A percentile compares a stretch with the other conserved stretches of the same genome.
phyloP scores from a whole-genome alignment of 768 basidiomycete genomes.

The Hericium alpestre region DNA sequence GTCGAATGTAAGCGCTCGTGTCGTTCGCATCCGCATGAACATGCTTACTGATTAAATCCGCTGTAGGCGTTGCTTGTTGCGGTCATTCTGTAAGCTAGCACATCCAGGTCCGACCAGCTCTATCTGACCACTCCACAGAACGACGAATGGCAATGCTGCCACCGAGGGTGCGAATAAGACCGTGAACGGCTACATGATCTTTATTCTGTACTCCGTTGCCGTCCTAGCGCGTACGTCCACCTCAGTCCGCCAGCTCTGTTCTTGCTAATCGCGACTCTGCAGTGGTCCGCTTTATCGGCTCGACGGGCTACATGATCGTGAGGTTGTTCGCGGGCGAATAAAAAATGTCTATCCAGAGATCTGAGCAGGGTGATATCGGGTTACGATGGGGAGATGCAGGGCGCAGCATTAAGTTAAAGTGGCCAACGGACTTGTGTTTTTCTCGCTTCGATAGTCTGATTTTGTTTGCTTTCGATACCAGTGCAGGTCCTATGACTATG shows the following conservation, averaged over 20 bases:
- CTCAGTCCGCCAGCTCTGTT: neutral
- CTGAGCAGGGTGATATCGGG: too few species aligned
- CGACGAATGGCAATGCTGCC: conserved; percentile 42
- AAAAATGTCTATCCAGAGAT: too few species aligned
- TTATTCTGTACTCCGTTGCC: conserved; percentile 80
- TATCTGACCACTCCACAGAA: conserved; percentile 17
- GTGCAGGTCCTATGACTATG: too few species aligned
- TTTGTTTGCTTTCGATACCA: too few species aligned
- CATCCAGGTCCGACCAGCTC: neutral
- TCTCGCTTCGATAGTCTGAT: too few species aligned
- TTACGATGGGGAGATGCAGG: too few species aligned
- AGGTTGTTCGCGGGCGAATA: conserved; percentile 87
- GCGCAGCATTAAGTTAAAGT: too few species aligned
- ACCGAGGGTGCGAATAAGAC: conserved; percentile 35
- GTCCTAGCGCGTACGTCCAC: conserved; percentile 68
- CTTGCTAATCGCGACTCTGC: neutral
- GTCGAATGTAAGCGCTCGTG: conserved; percentile 51
- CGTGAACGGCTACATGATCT: conserved; percentile 82
- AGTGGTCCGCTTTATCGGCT: conserved; percentile 83
- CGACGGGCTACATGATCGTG: conserved; percentile 72
- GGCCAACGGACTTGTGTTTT: too few species aligned
- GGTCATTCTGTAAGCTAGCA: conserved; percentile 49
- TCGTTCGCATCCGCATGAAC: neutral
- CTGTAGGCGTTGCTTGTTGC: conserved; percentile 60
- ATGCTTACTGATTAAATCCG: conserved; percentile 7